Evolutionary conservation across 1,284 basidiomycete species (phyloP), one percentile per base, ranked within the genome.

Genomic region (Moesziomyces sp.): DNA sequence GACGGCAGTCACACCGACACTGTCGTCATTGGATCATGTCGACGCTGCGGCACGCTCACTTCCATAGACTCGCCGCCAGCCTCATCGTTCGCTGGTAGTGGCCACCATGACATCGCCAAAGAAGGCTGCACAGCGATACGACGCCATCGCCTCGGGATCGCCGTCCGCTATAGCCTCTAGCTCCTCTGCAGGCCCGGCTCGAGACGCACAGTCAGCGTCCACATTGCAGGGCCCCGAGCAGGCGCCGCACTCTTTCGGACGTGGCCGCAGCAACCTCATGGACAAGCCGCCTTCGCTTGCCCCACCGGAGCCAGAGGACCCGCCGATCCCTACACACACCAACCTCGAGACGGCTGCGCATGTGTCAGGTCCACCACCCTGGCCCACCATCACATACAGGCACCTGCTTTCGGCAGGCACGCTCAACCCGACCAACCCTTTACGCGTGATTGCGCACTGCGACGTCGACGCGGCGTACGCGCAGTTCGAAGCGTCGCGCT

Each of bases 401-500:
- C 79, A 81, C 40, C 54, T 81, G 0, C 65, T 81, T 19, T 78
- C 76, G n/a, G 74, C 79, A 3, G 74, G 72, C 26, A 80, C 76
- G n/a, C 68, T 81, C 42, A 76, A 74, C 40, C 74, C 78, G 0
- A 81, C 82, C 44, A 85, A 86, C 63, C 85, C 85, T 5, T 80
- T 87, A 1, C 81, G 88, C 9, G 86, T 87, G 7, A 88, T 98
- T 42, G 93, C 93, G 0, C 91, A 97, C 50, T 94, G 93, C 83
- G 96, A 98, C 45, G 80, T 83, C 19, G 82, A 83, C 49, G 80
- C 80, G 3, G 85, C 78, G 46, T 73, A 77, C 53, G 71, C 83
- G 46, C 90, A 92, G 26, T 97, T 94, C 85, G 93, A 97, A 85
- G 91, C 92, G 85, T 88, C 92, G 48, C 88, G 94, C 28, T 88